Base-by-base conservation (phyloP, 2,329 filamentous ascomycete species). In the Pochonia chlamydosporia region DNA sequence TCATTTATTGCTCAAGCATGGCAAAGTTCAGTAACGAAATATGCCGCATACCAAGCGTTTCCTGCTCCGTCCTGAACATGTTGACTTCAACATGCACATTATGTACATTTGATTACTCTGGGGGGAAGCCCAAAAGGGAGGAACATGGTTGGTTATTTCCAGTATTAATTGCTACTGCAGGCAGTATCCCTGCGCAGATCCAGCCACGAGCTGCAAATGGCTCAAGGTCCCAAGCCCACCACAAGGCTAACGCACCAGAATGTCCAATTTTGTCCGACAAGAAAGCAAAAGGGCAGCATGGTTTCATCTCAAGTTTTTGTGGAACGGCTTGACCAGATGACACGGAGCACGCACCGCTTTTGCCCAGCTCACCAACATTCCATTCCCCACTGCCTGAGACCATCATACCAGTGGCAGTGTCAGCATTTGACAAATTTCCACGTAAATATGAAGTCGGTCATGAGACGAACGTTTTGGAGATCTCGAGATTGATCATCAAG, bases 301-400 rank as follows among this genome's bases (percentile, higher is more conserved):
- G 46, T 52, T 49, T 46, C 51, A 50, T 52, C 49, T 48, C 51
- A 53, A 51, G 31, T 54, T 37, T 8, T 16, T 28, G 46, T 44
- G 13, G 35, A 23, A 44, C 36, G n/a, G 28, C 7, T 30, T 9
- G 23, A 39, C 16, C 21, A 28, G 26, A 14, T 23, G 40, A n/a
- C 11, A 20, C 30, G 31, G 31, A 40, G 40, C 48, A 44, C 45
- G 43, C 35, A 33, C 40, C 35, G 30, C 24, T 42, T 41, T 33
- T 24, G 36, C 23, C 42, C 24, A 44, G 31, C 23, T 18, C 26
- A n/a, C 18, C 6, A 40, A 23, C 35, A 20, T 16, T 11, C 28
- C 25, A 35, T 46, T 26, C 16, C 24, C 20, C 44, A 33, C 24
- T 20, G 25, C 13, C 36, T 10, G 7, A 24, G 42, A 48, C 20